Conservation (phyloP, 164 flowering plant species). For the Saururus chinensis region DNA sequence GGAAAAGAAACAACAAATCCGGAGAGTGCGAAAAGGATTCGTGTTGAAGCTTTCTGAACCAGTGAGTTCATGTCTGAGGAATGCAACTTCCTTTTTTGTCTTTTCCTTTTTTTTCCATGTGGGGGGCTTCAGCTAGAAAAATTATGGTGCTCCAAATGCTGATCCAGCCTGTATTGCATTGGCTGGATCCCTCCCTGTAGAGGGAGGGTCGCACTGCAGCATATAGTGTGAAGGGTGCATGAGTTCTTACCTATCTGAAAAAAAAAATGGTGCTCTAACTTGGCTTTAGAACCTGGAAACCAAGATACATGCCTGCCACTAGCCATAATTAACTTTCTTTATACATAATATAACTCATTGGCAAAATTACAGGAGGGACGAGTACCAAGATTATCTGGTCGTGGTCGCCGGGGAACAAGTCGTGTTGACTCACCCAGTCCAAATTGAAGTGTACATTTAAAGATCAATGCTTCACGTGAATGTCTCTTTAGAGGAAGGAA, state of each 20-base stretch:
- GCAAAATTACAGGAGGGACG: constrained; percentile 22
- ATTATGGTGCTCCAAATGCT: too few relatives aligned
- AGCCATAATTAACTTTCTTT: too few relatives aligned
- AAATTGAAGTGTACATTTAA: too few relatives aligned
- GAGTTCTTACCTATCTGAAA: too few relatives aligned
- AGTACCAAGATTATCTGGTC: constrained; percentile 19
- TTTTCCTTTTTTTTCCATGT: neutral
- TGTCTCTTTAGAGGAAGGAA: neutral
- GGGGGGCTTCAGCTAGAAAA: neutral
- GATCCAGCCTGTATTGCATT: too few relatives aligned
- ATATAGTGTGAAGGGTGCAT: too few relatives aligned
- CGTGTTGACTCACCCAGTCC: constrained; percentile 8
- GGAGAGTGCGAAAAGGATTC: constrained; percentile 25
- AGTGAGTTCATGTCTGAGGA: constrained; percentile 1
- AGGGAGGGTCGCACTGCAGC: too few relatives aligned
- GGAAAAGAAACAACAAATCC: constrained; percentile 38
- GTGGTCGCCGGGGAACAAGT: constrained; percentile 40
- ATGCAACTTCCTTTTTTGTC: neutral
- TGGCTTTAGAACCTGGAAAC: too few relatives aligned
- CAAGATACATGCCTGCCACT: too few relatives aligned
- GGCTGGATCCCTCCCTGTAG: too few relatives aligned
- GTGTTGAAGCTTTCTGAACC: constrained; percentile 13
- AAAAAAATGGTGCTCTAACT: too few relatives aligned
- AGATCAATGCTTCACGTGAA: too few relatives aligned
- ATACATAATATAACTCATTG: neutral